phyloP scores from a whole-genome alignment of 139 green algal species.

The Edaphochlamys debaryana region DNA sequence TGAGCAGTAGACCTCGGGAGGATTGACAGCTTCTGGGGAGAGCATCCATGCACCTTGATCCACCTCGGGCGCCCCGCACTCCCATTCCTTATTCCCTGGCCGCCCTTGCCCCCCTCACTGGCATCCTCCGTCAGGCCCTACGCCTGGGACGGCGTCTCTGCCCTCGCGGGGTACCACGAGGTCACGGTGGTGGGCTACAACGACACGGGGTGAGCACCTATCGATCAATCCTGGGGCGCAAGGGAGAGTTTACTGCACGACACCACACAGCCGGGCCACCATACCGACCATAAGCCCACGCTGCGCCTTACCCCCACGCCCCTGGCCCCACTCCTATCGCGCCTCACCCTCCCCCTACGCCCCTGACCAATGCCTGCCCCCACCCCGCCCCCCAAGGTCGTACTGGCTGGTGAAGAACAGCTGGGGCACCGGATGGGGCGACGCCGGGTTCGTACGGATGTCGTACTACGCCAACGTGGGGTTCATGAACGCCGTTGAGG shows the following conservation, averaged over 20 bases:
- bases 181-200: conserved; percentile 4
- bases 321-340: neutral
- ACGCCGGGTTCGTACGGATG: conserved; percentile 82
- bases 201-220: conserved; percentile 2
- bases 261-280: neutral
- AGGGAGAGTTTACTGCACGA: too few relatives aligned
- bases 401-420: too few relatives aligned
- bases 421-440: conserved; percentile 90
- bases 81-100: too few relatives aligned
- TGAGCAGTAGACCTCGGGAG: conserved; percentile 49
- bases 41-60: neutral
- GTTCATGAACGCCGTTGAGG: neutral
- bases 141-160: neutral
- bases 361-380: too few relatives aligned
- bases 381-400: too few relatives aligned
- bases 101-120: neutral
- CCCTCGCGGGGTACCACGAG: conserved; percentile 24
- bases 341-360: too few relatives aligned
- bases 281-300: too few relatives aligned
- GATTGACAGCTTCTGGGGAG: neutral
- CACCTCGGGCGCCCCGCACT: too few relatives aligned
- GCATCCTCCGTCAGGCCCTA: neutral
- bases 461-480: neutral
- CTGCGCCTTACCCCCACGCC: neutral
- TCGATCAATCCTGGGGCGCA: neutral